These are phyloP conservation scores for Podaxis sp. DNA, from an alignment of 768 basidiomycete genomes.

Conservation along the genomic window DNA sequence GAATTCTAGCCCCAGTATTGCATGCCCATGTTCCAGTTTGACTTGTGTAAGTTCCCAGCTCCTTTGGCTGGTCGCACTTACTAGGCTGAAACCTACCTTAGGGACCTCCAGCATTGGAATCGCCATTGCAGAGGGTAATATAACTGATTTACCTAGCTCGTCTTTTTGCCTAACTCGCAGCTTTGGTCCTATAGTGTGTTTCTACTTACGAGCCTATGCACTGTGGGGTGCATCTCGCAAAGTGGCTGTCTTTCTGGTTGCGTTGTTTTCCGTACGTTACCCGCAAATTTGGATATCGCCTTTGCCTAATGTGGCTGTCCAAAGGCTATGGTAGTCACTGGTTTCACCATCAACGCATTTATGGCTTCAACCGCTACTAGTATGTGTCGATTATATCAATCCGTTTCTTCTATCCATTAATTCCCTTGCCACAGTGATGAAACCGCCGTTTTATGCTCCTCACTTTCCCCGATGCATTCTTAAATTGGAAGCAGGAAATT, in stretches of 20 bases:
- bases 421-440: background rate
- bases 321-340: background rate
- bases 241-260: background rate
- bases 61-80: background rate
- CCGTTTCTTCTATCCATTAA: too few relatives aligned
- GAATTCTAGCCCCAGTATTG: background rate
- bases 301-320: background rate
- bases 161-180: background rate
- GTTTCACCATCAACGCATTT: background rate
- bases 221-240: background rate
- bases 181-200: background rate
- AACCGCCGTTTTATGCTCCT: background rate
- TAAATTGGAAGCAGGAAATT: background rate
- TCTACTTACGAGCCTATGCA: background rate
- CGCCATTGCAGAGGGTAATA: background rate
- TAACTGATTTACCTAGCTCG: background rate
- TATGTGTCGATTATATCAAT: background rate
- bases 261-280: background rate
- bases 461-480: background rate
- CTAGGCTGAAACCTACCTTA: background rate
- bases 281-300: too few relatives aligned
- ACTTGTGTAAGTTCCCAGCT: background rate
- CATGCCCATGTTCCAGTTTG: background rate
- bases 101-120: background rate
- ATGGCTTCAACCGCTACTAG: background rate